Percentiles rank a stretch among this genome's conserved stretches.
Evolutionary conservation across 177 flowering plant genomes (phyloP).

Genomic region (Vitis hybrid): DNA sequence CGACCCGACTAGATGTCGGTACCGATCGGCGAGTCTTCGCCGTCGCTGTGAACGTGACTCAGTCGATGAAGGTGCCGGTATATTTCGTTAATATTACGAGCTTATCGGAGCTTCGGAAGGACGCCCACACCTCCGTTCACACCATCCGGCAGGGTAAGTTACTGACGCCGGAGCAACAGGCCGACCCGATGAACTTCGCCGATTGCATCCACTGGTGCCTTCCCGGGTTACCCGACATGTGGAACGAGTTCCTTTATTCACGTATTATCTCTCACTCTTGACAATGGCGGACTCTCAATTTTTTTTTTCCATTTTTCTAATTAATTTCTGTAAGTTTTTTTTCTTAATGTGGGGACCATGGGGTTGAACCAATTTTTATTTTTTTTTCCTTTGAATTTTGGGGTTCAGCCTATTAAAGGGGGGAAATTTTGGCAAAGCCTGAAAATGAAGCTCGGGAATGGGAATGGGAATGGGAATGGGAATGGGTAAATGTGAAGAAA

Average conservation of each 20-base stretch:
- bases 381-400: not conserved
- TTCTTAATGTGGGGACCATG: not conserved
- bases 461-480: not conserved
- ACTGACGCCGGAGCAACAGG: constrained; percentile 60
- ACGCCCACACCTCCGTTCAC: constrained; percentile 84
- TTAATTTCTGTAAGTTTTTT: not conserved
- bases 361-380: not conserved
- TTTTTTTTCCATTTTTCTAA: not conserved
- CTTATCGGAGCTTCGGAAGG: constrained; percentile 81
- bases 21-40: constrained; percentile 58
- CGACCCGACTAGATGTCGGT: constrained; percentile 60
- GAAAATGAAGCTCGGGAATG: no score
- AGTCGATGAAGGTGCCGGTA: constrained; percentile 58
- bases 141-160: constrained; percentile 69
- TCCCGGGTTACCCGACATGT: constrained; percentile 70
- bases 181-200: constrained; percentile 62
- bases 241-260: constrained; percentile 88
- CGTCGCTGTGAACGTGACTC: constrained; percentile 55
- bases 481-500: not conserved
- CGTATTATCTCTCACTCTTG: constrained; percentile 53
- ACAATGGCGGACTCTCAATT: constrained; percentile 5
- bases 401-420: not conserved
- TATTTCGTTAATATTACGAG: constrained; percentile 76
- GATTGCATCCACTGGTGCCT: constrained; percentile 92
- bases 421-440: not conserved